Conservation (phyloP, 768 basidiomycete species). For the Omphalotus guepiniiformis region DNA sequence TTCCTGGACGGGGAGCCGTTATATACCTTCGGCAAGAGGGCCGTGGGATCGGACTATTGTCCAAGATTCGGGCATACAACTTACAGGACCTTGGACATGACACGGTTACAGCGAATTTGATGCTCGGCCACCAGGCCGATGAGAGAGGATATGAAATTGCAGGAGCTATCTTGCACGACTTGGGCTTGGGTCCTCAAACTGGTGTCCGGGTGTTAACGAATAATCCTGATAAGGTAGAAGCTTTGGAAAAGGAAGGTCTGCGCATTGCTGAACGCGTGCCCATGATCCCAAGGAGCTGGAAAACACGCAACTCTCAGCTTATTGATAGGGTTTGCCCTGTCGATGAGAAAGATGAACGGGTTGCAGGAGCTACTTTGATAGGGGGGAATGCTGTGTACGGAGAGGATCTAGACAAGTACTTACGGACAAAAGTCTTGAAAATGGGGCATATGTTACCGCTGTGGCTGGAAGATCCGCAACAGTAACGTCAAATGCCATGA, state of each 20-base stretch:
- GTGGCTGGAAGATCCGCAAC: constrained; percentile 31
- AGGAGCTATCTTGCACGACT: constrained; percentile 82
- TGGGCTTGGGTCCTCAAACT: constrained; percentile 61
- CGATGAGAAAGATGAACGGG: constrained; percentile 29
- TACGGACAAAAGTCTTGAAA: constrained; percentile 91
- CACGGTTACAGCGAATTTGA: constrained; percentile 95
- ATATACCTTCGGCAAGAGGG: constrained; percentile 97
- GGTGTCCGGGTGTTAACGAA: constrained; percentile 80
- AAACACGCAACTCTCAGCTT: constrained; percentile 33
- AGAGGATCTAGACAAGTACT: constrained; percentile 88
- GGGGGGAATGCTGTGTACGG: constrained; percentile 75
- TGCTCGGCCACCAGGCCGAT: constrained; percentile 93
- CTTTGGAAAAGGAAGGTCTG: constrained; percentile 81
- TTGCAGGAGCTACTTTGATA: constrained; percentile 71
- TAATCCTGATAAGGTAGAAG: constrained; percentile 95
- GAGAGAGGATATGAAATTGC: constrained; percentile 93
- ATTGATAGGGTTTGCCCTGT: constrained; percentile 7
- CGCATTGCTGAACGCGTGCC: constrained; percentile 78
- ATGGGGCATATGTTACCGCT: constrained; percentile 92
- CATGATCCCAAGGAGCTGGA: constrained; percentile 95
- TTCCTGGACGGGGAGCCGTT: constrained; percentile 88
- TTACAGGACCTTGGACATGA: constrained; percentile 97
- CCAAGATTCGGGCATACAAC: constrained; percentile 97
- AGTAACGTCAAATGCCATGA: background rate
- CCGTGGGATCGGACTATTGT: constrained; percentile 91